These are phyloP conservation scores for Acacia crassicarpa DNA, from an alignment of 306 rosid genomes.

Conservation along the genomic window DNA sequence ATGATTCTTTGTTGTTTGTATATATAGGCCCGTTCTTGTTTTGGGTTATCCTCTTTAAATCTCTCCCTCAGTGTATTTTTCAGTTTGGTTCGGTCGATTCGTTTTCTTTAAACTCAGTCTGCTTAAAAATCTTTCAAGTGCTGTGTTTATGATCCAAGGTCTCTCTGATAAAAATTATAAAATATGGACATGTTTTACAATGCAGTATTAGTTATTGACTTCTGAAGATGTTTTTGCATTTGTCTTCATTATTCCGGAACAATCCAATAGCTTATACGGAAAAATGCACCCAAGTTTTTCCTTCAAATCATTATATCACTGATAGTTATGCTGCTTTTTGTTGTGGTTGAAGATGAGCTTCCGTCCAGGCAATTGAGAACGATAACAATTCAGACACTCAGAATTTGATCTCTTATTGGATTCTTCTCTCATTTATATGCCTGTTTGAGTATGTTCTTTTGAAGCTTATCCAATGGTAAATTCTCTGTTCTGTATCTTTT, in stretches of 20 bases:
- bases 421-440: slow-evolving; percentile 47
- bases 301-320: not conserved
- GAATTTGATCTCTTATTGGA: slow-evolving; percentile 62
- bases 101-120: not conserved
- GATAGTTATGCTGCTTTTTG: not conserved
- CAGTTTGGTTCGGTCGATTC: no score
- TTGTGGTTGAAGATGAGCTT: slow-evolving; percentile 45
- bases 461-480: slow-evolving; percentile 48
- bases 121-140: not conserved
- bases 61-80: not conserved
- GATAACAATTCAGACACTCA: slow-evolving; percentile 39
- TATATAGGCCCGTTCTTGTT: not conserved
- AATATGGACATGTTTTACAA: not conserved
- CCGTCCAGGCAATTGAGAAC: slow-evolving; percentile 57
- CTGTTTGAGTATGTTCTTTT: slow-evolving; percentile 48
- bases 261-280: not conserved
- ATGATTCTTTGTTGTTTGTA: not conserved
- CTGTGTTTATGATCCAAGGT: not conserved
- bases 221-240: no score
- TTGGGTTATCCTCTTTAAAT: not conserved
- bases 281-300: not conserved
- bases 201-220: not conserved
- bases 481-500: slow-evolving; percentile 12
- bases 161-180: not conserved
- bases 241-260: not conserved